Conservation (phyloP, 2,329 filamentous ascomycete genomes). For the Trichophyton benhamiae region DNA sequence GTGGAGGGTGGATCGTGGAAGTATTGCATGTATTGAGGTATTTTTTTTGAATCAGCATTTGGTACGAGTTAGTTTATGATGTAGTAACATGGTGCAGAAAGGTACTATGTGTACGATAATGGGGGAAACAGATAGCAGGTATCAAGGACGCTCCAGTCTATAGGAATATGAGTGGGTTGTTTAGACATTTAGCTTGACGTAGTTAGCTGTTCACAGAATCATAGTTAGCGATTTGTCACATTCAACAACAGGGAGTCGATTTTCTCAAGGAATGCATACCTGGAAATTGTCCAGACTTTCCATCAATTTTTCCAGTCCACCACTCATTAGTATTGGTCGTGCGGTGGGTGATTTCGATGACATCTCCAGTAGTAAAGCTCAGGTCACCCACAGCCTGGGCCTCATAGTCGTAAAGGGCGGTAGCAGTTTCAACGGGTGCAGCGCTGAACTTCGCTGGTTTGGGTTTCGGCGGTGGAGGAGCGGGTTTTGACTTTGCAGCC, state of each 20-base stretch:
- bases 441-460: conserved; percentile 64
- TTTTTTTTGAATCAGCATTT: too few relatives aligned
- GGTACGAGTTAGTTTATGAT: too few relatives aligned
- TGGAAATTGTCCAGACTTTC: conserved; percentile 82
- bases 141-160: background rate
- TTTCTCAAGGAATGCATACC: conserved; percentile 45
- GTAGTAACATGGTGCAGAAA: background rate
- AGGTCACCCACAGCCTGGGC: conserved; percentile 90
- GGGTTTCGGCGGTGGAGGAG: conserved; percentile 61
- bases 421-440: conserved; percentile 60
- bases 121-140: background rate
- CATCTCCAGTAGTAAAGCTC: conserved; percentile 75
- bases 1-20: too few relatives aligned
- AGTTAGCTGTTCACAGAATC: conserved; percentile 22
- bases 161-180: background rate
- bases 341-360: conserved; percentile 73
- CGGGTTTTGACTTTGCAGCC: conserved; percentile 54
- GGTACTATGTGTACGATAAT: background rate
- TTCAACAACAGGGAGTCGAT: background rate
- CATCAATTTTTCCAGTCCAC: conserved; percentile 77
- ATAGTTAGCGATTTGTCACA: conserved; percentile 9
- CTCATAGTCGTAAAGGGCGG: conserved; percentile 89
- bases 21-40: too few relatives aligned
- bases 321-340: conserved; percentile 93
- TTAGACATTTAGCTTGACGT: conserved; percentile 23